Percentiles rank a stretch among this genome's conserved stretches.
These are phyloP conservation scores for Penicillium sp. DNA, from an alignment of 2,329 filamentous ascomycete species.

Conservation along the genomic window DNA sequence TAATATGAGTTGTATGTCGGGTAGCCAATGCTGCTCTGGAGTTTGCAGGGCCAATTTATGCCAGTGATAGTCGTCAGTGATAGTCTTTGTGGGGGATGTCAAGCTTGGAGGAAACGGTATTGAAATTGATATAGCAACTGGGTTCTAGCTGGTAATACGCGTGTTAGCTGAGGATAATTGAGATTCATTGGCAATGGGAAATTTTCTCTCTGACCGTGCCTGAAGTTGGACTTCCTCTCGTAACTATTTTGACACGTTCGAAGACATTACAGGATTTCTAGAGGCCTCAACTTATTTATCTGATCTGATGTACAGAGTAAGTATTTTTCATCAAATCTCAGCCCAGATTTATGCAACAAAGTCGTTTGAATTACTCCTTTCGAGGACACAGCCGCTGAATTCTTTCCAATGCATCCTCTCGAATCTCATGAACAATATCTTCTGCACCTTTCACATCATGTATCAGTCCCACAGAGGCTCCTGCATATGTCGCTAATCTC, in stretches of 20 bases:
- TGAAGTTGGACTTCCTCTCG: neutral
- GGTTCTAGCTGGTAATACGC: neutral
- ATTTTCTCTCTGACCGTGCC: neutral
- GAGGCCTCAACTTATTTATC: neutral
- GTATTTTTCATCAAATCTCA: neutral
- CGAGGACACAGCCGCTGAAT: slow-evolving; percentile 3
- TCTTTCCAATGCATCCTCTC: slow-evolving; percentile 12
- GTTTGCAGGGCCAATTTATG: neutral
- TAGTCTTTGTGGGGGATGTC: neutral
- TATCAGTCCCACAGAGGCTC: slow-evolving; percentile 49
- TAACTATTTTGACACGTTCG: neutral
- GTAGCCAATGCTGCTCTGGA: neutral
- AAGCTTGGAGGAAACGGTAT: neutral
- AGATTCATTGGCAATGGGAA: neutral
- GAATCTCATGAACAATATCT: slow-evolving; percentile 39
- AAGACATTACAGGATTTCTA: neutral
- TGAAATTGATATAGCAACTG: neutral
- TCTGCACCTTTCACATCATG: slow-evolving; percentile 42
- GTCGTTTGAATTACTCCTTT: neutral
- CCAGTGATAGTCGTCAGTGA: neutral
- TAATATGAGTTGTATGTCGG: neutral
- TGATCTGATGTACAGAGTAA: neutral
- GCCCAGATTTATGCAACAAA: too few relatives aligned
- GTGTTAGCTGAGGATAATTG: neutral
- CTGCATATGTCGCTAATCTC: slow-evolving; percentile 53